phyloP scores from a whole-genome alignment of 225 moss, liverwort and hornwort genomes.

The Climacium dendroides region DNA sequence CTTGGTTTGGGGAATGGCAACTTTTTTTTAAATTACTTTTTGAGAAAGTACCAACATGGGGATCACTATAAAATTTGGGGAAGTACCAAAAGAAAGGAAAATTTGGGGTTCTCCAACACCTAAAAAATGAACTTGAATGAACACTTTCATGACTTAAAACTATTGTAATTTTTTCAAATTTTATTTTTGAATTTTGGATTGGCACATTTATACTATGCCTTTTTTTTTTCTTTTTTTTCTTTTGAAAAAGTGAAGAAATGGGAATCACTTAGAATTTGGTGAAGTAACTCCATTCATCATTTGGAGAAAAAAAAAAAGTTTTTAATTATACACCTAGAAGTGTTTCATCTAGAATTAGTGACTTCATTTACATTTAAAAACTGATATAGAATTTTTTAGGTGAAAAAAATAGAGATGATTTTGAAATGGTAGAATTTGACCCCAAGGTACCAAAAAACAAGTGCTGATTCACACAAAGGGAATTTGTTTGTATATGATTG shows the following conservation, averaged over 20 bases:
- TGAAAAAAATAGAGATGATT: not conserved
- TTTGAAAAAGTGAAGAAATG: accelerated
- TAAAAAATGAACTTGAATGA: not conserved
- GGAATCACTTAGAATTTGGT: not conserved
- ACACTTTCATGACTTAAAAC: not conserved
- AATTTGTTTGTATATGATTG: accelerated
- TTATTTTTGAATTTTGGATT: not conserved
- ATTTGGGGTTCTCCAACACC: not conserved
- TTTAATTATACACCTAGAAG: not conserved
- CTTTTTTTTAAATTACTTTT: not conserved
- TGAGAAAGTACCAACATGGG: not conserved
- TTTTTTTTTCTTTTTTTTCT: not conserved
- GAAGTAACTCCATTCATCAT: no score
- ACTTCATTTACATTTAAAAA: not conserved
- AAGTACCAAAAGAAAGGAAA: not conserved
- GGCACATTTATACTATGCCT: not conserved
- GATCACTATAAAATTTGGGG: not conserved
- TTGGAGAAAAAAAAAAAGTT: accelerated
- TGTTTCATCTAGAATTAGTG: not conserved
- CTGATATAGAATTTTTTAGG: accelerated
- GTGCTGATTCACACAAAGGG: not conserved
- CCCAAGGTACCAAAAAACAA: not conserved
- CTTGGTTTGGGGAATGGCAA: not conserved
- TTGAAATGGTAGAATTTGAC: not conserved
- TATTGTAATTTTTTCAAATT: not conserved